Evolutionary conservation across 495 filamentous ascomycete genomes (phyloP).

Genomic region (Penicillium lagena): DNA sequence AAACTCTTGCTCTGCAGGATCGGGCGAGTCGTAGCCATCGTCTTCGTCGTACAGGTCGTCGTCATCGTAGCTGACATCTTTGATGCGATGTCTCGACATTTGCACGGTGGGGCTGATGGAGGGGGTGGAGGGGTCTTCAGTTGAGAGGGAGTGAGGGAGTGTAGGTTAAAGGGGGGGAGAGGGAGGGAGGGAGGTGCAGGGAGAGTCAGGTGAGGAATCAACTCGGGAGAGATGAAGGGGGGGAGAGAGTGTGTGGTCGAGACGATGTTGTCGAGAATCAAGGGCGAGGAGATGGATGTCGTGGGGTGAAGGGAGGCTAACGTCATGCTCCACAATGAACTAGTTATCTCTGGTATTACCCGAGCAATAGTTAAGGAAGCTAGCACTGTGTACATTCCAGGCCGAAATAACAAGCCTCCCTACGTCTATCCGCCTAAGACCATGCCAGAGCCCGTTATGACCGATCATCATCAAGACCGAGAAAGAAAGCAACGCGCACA

Average conservation of each 20-base stretch:
- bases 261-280: background rate
- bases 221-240: background rate
- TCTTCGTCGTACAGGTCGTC: slow-evolving; percentile 32
- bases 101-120: slow-evolving; percentile 6
- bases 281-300: slow-evolving; percentile 1
- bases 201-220: background rate
- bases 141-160: background rate
- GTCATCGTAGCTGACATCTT: slow-evolving; percentile 39
- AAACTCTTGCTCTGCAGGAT: slow-evolving; percentile 39
- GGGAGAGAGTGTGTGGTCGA: slow-evolving; percentile 1
- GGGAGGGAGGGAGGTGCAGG: background rate
- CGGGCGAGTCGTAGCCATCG: slow-evolving; percentile 36
- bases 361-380: no score
- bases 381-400: no score
- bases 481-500: background rate
- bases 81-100: slow-evolving; percentile 45
- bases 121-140: slow-evolving; percentile 1
- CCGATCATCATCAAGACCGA: no score
- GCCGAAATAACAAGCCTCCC: background rate
- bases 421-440: slow-evolving; percentile 2
- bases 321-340: slow-evolving; percentile 31
- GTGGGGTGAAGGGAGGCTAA: background rate
- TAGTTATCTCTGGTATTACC: no score
- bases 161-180: background rate
- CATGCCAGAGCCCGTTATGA: background rate